Base-by-base conservation (phyloP, 2,329 filamentous ascomycete species). In the Cytospora leucostoma region DNA sequence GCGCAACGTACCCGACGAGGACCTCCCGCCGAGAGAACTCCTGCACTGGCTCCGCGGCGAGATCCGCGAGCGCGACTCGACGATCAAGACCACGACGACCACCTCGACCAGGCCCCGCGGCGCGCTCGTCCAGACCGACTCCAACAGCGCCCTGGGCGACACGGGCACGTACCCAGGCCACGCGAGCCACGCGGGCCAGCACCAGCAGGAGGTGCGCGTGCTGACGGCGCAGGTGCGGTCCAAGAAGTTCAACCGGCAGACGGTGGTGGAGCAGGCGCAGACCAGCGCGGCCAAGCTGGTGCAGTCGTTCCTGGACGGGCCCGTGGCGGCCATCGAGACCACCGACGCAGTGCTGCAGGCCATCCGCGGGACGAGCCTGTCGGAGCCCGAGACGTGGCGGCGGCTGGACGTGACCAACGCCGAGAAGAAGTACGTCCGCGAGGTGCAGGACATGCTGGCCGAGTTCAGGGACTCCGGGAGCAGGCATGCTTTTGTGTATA, bases 231-330 rank as follows among this genome's bases (percentile, higher is more conserved):
- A 91, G 63, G 93, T 92, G 56, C 88, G 89, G 70, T 92, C 88
- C 75, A 97, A 97, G 77, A 98, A 97, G 79, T 91, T 90, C 67
- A 97, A 97, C 76, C 88, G 94, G 59, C 88, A 88, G 71, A 88
- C 88, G 34, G 92, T 98, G 56, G 88, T 97, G 55, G 92, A 96
- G 73, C 90, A 93, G 68, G 89, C 89, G 66, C 86, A 86, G 75
- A 74, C 72, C 62, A 82, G 79, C 67, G 81, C 80, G 5, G 82
- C 85, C 35, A 85, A 84, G 62, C 81, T 93, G 40, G 83, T 92
- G 13, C 85, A 89, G 37, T 85, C 84, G 5, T 92, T 92, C 68
- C 80, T 91, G 6, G 84, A 89, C 35, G 91, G 91, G 0, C 92
- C 93, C 0, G 91, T 97, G 64, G 85, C 91, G 11, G 94, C 93